Evolutionary conservation across 768 basidiomycete genomes (phyloP).

Genomic region (Hericium erinaceus): DNA sequence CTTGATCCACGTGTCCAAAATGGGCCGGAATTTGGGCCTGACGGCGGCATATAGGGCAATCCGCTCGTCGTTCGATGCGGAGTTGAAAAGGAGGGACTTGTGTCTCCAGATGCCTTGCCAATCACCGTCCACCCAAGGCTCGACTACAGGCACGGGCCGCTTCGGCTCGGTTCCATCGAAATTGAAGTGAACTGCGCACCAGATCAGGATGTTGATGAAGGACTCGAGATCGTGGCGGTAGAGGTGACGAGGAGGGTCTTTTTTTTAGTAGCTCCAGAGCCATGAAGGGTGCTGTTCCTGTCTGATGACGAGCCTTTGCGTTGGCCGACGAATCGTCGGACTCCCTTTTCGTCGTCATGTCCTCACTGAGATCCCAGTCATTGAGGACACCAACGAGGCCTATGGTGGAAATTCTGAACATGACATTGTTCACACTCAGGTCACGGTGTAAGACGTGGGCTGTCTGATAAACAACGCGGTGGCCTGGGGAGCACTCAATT

Average conservation of each 20-base stretch:
- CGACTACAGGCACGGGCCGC: background rate
- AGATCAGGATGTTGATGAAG: background rate
- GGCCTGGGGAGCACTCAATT: background rate
- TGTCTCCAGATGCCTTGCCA: too few species aligned
- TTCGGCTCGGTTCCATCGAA: background rate
- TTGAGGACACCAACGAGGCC: background rate
- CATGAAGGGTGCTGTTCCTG: background rate
- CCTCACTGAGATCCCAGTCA: background rate
- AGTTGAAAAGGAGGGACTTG: background rate
- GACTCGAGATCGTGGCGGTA: background rate
- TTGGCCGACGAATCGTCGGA: background rate
- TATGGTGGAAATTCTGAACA: background rate
- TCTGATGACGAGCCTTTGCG: background rate
- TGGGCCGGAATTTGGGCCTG: background rate
- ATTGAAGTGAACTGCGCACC: background rate
- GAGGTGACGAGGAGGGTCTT: background rate
- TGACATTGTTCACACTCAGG: background rate
- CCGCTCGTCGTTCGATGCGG: background rate
- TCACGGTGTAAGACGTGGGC: background rate
- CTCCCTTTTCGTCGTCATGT: background rate
- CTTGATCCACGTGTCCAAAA: background rate
- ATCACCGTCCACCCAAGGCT: too few species aligned
- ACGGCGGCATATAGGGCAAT: background rate
- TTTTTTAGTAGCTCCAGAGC: background rate
- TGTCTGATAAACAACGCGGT: background rate